Base-by-base conservation (phyloP, 306 rosid genomes). In the Luffa acutangula region DNA sequence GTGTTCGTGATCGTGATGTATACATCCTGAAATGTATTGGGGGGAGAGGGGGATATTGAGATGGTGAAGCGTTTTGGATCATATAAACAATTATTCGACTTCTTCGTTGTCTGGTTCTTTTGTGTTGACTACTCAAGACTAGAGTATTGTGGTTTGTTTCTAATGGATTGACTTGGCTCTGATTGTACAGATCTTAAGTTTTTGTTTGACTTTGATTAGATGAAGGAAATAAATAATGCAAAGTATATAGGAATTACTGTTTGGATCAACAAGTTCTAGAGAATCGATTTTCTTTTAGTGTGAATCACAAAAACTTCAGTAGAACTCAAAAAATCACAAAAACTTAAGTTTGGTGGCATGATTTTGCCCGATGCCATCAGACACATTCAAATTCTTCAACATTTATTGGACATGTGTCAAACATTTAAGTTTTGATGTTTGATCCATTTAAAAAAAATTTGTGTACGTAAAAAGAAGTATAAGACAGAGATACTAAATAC, bases 161-260 rank as follows among this genome's bases (percentile, higher is more conserved):
- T 8, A 52, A 51, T 17, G 64, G 78, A 75, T 75, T 52, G 33
- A 36, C 48, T 52, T 53, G 58, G 18, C 64, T 31, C 31, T 51
- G 33, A 75, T 7, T 52, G 78, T 51, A 74, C 62, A 33, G 63
- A 75, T 75, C 59, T 9, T 9, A 9, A 52, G 63, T 31, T 15
- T 73, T 73, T 73, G 59, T 21, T 72, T 33, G 43, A 72, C 41
- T 49, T 7, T 9, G 31, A 49, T 75, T 31, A 36, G 78, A 37
- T 52, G 45, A 73, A 52, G 78, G 78, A 75, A 51, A 36, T 51
- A 75, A 34, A 34, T 6, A 53, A 75, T 75, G 48, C 60, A 75
- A 36, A 49, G 42, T 36, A 51, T 17, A 17, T 33, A 34, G 15
- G 25, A 75, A 75, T 52, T 52, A 9, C 78, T 33, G 31, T 33